Evolutionary conservation across 495 filamentous ascomycete species (phyloP), one percentile per base, ranked within the genome.

Genomic region (Neurospora sp.): DNA sequence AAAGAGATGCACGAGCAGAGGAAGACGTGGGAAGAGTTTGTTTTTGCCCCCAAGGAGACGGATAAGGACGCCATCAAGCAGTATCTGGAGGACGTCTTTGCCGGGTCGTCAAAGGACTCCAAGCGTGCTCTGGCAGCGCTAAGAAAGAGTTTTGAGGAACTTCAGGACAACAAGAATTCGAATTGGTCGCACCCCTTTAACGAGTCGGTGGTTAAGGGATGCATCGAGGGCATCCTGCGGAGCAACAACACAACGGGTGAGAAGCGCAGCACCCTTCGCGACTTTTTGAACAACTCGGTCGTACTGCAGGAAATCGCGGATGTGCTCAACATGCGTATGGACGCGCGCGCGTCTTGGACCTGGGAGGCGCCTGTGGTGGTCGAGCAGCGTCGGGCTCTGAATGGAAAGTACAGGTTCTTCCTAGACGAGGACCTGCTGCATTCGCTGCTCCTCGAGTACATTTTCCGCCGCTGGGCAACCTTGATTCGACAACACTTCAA

Each of bases 371-470:
- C 75, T 4, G 69, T 73, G 16, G 40, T 74, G 20, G 75, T 80
- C 42, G 77, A 81, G 27, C 74, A 79, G 69, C 86, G 90, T 27
- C 86, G 87, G 16, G 88, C 91, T 70, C 79, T 92, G 62, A 93
- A 91, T 77, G 90, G 90, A 0, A 88, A 89, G 73, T 92, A 91
- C 74, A 85, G 88, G 0, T 85, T 92, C n/a, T 88, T 84, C 78
- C 88, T 89, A 86, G 89, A 92, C 74, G 90, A 91, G 78, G 91
- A 92, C 74, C 78, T 92, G 31, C 81, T 92, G 10, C 88, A 92
- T 69, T 84, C 86, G 11, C 84, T 92, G 14, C 85, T 92, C 72
- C 78, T 92, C 23, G 87, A 92, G 69, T 90, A 89, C 70, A 83
- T 92, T 31, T 90, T 90, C 12, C 77, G 86, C 41, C 23, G 40